A percentile compares a stretch with the other conserved stretches of the same genome.
These are phyloP conservation scores for Candida awuae DNA, from an alignment of 805 yeast species.

Conservation along the genomic window DNA sequence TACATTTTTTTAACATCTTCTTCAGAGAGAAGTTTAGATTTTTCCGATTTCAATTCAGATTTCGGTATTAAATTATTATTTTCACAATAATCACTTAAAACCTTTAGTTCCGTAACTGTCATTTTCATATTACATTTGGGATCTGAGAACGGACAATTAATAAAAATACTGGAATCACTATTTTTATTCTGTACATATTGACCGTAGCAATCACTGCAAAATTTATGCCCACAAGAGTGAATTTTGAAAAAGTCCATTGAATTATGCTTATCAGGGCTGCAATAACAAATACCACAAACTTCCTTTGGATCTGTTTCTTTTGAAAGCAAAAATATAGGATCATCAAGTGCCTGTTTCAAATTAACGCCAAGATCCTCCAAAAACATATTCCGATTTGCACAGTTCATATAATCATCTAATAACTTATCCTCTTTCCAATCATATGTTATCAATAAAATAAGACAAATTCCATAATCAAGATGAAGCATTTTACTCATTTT, in stretches of 20 bases:
- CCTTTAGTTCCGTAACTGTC: conserved; percentile 34
- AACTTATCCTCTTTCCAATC: conserved; percentile 55
- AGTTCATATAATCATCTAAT: conserved; percentile 43
- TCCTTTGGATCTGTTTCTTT: conserved; percentile 25
- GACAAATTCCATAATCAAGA: conserved; percentile 32
- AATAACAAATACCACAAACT: conserved; percentile 69
- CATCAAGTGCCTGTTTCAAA: conserved; percentile 27
- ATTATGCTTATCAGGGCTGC: conserved; percentile 32
- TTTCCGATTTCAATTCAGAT: not conserved
- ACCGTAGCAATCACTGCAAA: conserved; percentile 61
- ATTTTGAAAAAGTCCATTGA: conserved; percentile 38
- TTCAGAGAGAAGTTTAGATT: conserved; percentile 10
- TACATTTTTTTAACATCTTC: conserved; percentile 19
- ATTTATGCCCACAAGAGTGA: conserved; percentile 57
- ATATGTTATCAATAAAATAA: conserved; percentile 39
- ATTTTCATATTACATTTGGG: conserved; percentile 42
- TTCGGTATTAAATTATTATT: not conserved
- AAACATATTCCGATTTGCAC: conserved; percentile 25
- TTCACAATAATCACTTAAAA: conserved; percentile 20
- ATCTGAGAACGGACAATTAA: conserved; percentile 52
- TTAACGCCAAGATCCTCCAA: conserved; percentile 26
- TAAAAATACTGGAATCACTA: conserved; percentile 35
- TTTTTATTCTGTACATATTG: conserved; percentile 45
- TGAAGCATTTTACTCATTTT: conserved; percentile 32
- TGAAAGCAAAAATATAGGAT: conserved; percentile 1